Conservation (phyloP, 2,329 filamentous ascomycete species). For the Xylaria sp. region DNA sequence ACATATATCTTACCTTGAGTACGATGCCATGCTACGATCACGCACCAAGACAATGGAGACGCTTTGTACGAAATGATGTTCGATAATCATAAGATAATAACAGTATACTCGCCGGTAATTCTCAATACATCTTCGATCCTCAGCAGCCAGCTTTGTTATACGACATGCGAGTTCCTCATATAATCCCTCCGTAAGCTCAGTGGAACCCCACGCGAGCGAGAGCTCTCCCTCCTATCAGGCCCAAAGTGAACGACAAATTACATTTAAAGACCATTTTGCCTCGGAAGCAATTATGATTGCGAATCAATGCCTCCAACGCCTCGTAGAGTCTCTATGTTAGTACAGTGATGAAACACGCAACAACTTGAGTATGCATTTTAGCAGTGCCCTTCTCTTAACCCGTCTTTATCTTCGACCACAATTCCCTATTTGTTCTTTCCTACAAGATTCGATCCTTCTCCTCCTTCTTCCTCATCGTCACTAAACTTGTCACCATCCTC, state of each 20-base stretch:
- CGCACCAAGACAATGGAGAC: not conserved
- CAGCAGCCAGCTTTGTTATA: constrained; percentile 16
- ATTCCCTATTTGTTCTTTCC: constrained; percentile 53
- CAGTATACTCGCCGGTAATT: not conserved
- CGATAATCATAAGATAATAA: constrained; percentile 6
- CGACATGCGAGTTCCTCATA: constrained; percentile 15
- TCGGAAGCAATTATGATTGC: constrained; percentile 29
- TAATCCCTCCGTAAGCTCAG: constrained; percentile 25
- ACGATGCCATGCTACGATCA: not conserved
- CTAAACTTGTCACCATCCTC: constrained; percentile 86
- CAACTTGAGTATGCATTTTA: constrained; percentile 4
- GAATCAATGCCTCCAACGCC: constrained; percentile 41
- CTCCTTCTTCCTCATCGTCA: constrained; percentile 67
- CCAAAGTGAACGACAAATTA: constrained; percentile 32
- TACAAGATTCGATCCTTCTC: constrained; percentile 69
- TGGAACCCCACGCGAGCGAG: not conserved
- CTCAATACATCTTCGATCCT: not conserved
- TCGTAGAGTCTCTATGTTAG: constrained; percentile 39
- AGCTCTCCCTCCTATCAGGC: not conserved
- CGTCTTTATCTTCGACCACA: not conserved
- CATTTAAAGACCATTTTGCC: constrained; percentile 18
- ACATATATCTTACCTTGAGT: constrained; percentile 1
- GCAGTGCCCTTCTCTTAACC: not conserved
- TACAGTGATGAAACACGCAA: constrained; percentile 40
- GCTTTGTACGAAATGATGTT: not conserved